These are phyloP conservation scores for Colletotrichum sp. DNA, from an alignment of 2,329 filamentous ascomycete genomes.

Conservation along the genomic window DNA sequence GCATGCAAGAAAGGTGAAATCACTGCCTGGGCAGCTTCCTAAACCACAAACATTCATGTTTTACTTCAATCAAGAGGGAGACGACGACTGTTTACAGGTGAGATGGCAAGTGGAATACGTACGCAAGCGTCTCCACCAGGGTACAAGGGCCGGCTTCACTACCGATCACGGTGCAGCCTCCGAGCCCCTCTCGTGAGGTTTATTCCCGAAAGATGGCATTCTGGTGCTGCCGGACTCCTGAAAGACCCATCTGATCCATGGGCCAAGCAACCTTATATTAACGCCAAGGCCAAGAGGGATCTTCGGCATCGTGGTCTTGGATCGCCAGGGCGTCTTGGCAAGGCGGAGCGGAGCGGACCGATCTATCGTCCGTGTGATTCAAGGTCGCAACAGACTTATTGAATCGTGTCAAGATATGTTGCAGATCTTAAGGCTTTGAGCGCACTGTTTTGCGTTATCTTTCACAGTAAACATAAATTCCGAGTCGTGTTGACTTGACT, in stretches of 20 bases:
- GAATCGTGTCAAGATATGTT: neutral
- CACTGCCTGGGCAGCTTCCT: neutral
- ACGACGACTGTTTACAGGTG: neutral
- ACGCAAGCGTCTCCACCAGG: neutral
- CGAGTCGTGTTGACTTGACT: no score
- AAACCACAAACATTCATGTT: neutral
- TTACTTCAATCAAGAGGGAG: neutral
- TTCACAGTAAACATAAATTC: no score
- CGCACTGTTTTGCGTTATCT: no score
- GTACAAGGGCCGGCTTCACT: neutral
- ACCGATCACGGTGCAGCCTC: neutral
- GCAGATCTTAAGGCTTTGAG: no score
- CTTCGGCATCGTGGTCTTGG: conserved; percentile 5
- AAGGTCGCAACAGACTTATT: neutral
- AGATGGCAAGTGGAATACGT: neutral
- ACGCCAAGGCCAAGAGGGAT: neutral
- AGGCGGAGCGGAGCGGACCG: neutral
- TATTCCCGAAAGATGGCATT: neutral
- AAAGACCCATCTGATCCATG: neutral
- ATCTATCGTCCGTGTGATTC: neutral
- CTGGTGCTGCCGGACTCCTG: neutral
- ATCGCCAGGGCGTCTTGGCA: neutral
- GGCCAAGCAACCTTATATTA: conserved; percentile 11
- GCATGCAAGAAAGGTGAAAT: neutral
- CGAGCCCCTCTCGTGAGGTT: neutral